Evolutionary conservation across 306 rosid genomes (phyloP).

Genomic region (Quillaja saponaria): DNA sequence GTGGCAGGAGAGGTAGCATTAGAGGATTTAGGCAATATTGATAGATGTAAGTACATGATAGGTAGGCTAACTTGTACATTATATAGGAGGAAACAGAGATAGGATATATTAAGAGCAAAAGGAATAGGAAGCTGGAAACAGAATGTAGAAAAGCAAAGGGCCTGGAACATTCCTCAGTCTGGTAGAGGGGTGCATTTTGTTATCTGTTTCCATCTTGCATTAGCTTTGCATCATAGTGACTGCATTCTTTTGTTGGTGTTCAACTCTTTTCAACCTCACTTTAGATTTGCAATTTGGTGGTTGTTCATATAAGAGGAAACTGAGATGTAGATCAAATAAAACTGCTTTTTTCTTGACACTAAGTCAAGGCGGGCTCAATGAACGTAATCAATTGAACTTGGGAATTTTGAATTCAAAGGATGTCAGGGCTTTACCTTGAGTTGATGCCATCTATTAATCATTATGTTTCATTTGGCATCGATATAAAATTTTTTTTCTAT

Average conservation of each 20-base stretch:
- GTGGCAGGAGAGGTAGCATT: slow-evolving; percentile 62
- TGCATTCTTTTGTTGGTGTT: slow-evolving; percentile 60
- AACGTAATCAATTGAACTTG: too few relatives aligned
- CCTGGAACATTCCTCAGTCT: slow-evolving; percentile 28
- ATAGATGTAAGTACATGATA: slow-evolving; percentile 59
- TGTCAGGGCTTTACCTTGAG: too few relatives aligned
- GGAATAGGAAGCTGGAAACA: slow-evolving; percentile 46
- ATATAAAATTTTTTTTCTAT: too few relatives aligned
- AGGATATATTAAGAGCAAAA: slow-evolving; percentile 46
- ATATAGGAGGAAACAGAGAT: slow-evolving; percentile 54
- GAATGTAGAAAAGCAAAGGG: slow-evolving; percentile 43
- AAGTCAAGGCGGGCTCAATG: too few relatives aligned
- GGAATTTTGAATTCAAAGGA: too few relatives aligned
- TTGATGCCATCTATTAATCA: too few relatives aligned
- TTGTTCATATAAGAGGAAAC: neutral
- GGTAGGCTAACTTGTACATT: slow-evolving; percentile 96
- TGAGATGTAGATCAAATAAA: neutral
- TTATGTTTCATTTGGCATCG: too few relatives aligned
- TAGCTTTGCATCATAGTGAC: slow-evolving; percentile 49
- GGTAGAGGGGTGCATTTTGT: slow-evolving; percentile 27
- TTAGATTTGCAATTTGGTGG: neutral
- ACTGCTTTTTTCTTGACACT: too few relatives aligned
- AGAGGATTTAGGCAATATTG: slow-evolving; percentile 67
- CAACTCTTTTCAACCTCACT: slow-evolving; percentile 9
- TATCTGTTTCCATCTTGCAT: slow-evolving; percentile 50